Percentiles rank a stretch among this genome's conserved stretches.
phyloP scores from a whole-genome alignment of 768 basidiomycete species.

The Exsudoporus frostii region DNA sequence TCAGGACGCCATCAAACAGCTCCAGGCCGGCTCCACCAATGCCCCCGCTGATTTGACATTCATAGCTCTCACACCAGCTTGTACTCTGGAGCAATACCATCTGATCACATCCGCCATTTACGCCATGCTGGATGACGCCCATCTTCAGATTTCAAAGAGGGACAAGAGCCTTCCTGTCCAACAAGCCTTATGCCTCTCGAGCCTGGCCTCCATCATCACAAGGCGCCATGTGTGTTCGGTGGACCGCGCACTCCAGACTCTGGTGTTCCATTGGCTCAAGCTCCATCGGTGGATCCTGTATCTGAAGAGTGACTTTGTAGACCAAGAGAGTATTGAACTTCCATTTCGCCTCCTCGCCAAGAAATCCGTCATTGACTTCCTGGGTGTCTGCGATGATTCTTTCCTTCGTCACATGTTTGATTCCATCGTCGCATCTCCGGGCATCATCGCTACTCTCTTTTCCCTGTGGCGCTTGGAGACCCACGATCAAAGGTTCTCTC shows the following conservation, averaged over 20 bases:
- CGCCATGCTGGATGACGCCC: constrained; percentile 14
- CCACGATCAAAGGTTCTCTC: constrained; percentile 18
- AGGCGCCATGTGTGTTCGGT: not conserved
- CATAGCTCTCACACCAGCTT: constrained; percentile 19
- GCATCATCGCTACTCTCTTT: constrained; percentile 20
- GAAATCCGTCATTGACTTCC: constrained; percentile 17
- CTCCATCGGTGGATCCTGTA: constrained; percentile 27
- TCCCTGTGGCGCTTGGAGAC: constrained; percentile 28
- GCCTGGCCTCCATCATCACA: constrained; percentile 16
- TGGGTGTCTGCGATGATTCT: constrained; percentile 16
- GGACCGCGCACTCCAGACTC: not conserved
- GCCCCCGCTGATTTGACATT: constrained; percentile 16
- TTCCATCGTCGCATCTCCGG: constrained; percentile 14
- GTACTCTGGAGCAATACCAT: constrained; percentile 17
- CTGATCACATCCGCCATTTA: constrained; percentile 21
- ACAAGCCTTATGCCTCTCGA: constrained; percentile 21
- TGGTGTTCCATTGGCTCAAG: constrained; percentile 17
- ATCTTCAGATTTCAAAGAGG: constrained; percentile 16
- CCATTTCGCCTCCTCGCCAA: constrained; percentile 22
- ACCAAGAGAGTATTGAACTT: constrained; percentile 16
- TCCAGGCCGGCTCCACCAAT: constrained; percentile 21
- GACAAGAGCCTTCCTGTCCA: constrained; percentile 12
- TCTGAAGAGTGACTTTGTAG: constrained; percentile 22
- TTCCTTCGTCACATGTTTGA: constrained; percentile 19
- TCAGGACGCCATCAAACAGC: constrained; percentile 20